Evolutionary conservation across 148 eudicot species (phyloP), one percentile per base, ranked within the genome.

Genomic region (Rhododendron simsii): DNA sequence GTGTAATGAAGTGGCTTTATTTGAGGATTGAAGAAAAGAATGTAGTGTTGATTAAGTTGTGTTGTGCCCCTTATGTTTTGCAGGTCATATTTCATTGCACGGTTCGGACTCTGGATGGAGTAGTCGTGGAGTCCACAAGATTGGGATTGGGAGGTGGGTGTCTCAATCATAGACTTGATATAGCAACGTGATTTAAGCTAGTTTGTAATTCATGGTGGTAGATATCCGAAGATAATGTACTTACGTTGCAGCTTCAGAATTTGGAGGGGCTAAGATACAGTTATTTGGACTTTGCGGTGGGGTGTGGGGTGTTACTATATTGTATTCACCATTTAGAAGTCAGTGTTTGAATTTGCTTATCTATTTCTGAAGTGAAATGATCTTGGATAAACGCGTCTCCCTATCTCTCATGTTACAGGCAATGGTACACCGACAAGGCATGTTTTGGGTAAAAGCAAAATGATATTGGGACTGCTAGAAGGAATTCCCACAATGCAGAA

Each of bases 371-470:
- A 10, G 74, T 26, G 74, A 14, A 71, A 71, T 3, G 18, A 71
- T 71, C 76, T 30, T 71, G 39, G 39, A 71, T 71, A 14, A 71
- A 71, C 20, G 2, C 3, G 0, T 71, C 41, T 33, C 16, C 30
- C 35, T 28, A 12, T 11, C 75, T 26, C 39, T 71, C 76, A 4
- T 71, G 20, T 28, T 13, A 71, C 92, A 97, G 99, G 99, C 73
- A 95, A 89, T 84, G 99, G 98, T 81, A 90, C 82, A 48, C 99
- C 98, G 55, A 83, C 77, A 88, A 93, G 99, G 91, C 93, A 90
- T 85, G 91, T 97, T 87, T 88, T 95, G 90, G 98, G 99, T 74
- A 97, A 94, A 92, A 97, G 99, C 96, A 95, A 94, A 91, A 81
- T 97, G 89, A 89, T 97, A 87, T 83, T 97, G 90, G 99, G 99